A percentile compares a stretch with the other conserved stretches of the same genome.
Conservation (phyloP, 306 rosid species). For the Vigna radiata region DNA sequence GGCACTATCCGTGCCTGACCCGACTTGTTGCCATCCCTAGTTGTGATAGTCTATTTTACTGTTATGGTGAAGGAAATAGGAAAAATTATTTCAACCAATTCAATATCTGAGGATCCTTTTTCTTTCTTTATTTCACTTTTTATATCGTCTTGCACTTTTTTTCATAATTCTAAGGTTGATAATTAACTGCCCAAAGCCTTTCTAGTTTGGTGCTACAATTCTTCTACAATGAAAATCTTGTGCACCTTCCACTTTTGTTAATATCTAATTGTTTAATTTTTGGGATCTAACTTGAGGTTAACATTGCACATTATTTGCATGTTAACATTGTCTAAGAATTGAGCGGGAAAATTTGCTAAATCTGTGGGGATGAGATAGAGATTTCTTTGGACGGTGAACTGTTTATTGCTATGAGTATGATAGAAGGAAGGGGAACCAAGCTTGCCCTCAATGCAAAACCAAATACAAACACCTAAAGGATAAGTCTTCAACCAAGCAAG, state of each 20-base stretch:
- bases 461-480: conserved; percentile 86
- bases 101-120: conserved; percentile 29
- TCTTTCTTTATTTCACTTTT: conserved; percentile 15
- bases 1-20: no score
- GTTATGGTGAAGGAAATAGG: not conserved
- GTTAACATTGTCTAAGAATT: conserved; percentile 71
- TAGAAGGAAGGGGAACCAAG: conserved; percentile 92
- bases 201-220: conserved; percentile 29
- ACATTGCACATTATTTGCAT: conserved; percentile 53
- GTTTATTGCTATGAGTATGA: conserved; percentile 91
- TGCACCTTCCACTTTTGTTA: conserved; percentile 5
- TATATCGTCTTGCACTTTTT: not conserved
- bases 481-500: conserved; percentile 41
- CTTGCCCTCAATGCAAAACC: conserved; percentile 94
- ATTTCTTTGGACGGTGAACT: conserved; percentile 78
- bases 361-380: conserved; percentile 93
- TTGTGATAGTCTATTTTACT: no score
- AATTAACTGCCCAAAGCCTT: conserved; percentile 35
- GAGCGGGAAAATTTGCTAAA: conserved; percentile 91
- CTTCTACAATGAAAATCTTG: conserved; percentile 18
- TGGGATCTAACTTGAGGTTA: conserved; percentile 36
- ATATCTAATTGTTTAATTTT: not conserved
- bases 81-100: not conserved
- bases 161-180: conserved; percentile 45
- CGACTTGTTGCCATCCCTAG: no score